Evolutionary conservation across 345 rosid species (phyloP), one percentile per base, ranked within the genome.

Genomic region (Pelargonium nanum): DNA sequence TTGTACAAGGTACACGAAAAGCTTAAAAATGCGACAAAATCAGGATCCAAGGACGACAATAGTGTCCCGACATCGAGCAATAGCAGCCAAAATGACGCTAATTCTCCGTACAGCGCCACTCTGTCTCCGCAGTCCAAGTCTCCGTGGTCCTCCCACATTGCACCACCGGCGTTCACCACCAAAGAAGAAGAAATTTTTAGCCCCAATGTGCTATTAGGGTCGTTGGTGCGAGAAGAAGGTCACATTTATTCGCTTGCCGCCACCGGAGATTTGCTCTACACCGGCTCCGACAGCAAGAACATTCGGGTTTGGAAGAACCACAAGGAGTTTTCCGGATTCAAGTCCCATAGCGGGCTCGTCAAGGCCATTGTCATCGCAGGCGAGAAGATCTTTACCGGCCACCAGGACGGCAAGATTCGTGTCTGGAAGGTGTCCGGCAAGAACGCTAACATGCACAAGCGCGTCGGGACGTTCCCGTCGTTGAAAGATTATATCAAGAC

Each of bases 201-300:
- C 0, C 76, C 80, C 0, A 87, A 84, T n/a, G 75, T 78, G 24
- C 84, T 92, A 17, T 60, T 89, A 72, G 97, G 97, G 0, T 89
- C 97, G 0, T 69, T 92, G 16, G 81, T 92, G 5, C 89, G 96
- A 0, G 93, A 92, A 71, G 90, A 87, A 64, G 96, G 98, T 3
- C 96, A 92, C 58, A 87, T 92, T 24, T 89, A 89, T 66, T 89
- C 98, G 0, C 58, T 92, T 56, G 93, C 97, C 0, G 81, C 95
- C 0, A 73, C 80, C 0, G 87, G 90, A 0, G 91, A 89, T 32
- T 53, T 92, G 13, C 51, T 89, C 6, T 92, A 89, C 67, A 87
- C 98, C 0, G 98, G 98, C 2, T 92, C 98, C 0, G 96, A 86
- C 60, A 83, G 93, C 74, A 89, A 89, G 68, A 92, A 88, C 76